Evolutionary conservation across 148 eudicot genomes (phyloP).

Genomic region (Polygonum aviculare): DNA sequence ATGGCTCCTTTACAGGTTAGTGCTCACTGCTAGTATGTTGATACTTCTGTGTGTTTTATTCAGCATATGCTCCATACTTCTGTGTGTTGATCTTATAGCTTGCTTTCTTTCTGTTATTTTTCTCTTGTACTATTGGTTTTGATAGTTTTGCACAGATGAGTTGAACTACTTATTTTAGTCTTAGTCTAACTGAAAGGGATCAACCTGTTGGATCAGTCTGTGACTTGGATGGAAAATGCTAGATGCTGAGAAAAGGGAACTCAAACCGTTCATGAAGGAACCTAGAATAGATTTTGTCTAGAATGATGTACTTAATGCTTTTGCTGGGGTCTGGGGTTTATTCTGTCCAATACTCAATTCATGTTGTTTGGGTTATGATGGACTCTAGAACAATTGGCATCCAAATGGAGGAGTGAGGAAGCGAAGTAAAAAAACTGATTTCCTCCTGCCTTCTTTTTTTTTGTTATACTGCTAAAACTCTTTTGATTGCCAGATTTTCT

Average conservation of each 20-base stretch:
- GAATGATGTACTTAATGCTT: background rate
- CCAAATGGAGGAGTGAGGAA: background rate
- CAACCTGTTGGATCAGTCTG: background rate
- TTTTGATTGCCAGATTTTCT: background rate
- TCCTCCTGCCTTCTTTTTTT: background rate
- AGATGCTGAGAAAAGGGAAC: background rate
- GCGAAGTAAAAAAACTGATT: background rate
- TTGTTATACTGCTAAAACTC: background rate
- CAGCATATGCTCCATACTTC: too few relatives aligned
- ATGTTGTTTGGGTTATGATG: background rate
- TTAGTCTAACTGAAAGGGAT: background rate
- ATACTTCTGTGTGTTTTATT: background rate
- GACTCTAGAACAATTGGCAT: background rate
- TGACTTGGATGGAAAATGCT: background rate
- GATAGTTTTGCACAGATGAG: background rate
- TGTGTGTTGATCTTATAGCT: too few relatives aligned
- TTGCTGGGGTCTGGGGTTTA: background rate
- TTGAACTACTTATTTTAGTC: background rate
- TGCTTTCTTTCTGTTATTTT: background rate
- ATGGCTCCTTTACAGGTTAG: slow-evolving; percentile 36
- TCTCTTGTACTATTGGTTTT: background rate
- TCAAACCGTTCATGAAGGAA: background rate
- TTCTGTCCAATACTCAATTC: background rate
- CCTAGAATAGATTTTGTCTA: background rate
- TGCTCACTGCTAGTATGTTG: background rate